Percentiles rank a stretch among this genome's conserved stretches.
phyloP scores from a whole-genome alignment of 352 stramenopile genomes.

The Detonula confervacea region DNA sequence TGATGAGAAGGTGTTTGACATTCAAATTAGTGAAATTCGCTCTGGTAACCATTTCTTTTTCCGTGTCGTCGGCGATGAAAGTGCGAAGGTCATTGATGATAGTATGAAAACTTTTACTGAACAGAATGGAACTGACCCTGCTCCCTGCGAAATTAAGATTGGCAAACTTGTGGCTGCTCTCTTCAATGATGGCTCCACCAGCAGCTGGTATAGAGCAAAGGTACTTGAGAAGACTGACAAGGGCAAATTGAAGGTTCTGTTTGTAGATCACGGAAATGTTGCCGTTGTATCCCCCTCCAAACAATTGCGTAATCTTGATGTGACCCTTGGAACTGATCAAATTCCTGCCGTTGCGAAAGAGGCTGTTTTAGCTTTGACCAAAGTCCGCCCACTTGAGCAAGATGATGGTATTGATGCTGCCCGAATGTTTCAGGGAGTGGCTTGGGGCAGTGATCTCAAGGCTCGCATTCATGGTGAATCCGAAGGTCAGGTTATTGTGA shows the following conservation, averaged over 20 bases:
- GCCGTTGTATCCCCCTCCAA: slow-evolving; percentile 86
- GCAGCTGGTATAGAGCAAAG: slow-evolving; percentile 93
- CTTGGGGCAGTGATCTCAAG: slow-evolving; percentile 92
- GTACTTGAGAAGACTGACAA: slow-evolving; percentile 78
- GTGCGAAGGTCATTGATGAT: slow-evolving; percentile 90
- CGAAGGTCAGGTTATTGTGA: slow-evolving; percentile 63
- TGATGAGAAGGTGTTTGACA: slow-evolving; percentile 54
- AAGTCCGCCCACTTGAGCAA: slow-evolving; percentile 85
- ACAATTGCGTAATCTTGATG: slow-evolving; percentile 91
- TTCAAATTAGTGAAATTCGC: slow-evolving; percentile 94
- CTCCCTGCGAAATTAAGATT: slow-evolving; percentile 90
- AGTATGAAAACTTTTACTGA: slow-evolving; percentile 93
- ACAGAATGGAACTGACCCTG: slow-evolving; percentile 89
- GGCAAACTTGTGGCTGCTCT: slow-evolving; percentile 92
- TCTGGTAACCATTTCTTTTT: slow-evolving; percentile 94
- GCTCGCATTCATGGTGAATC: slow-evolving; percentile 77
- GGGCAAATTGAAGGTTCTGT: slow-evolving; percentile 87
- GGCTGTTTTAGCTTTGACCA: slow-evolving; percentile 68
- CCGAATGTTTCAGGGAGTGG: slow-evolving; percentile 89
- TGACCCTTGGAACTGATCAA: slow-evolving; percentile 86
- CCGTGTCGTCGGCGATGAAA: slow-evolving; percentile 90
- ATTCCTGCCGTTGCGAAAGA: slow-evolving; percentile 88
- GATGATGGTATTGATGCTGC: slow-evolving; percentile 93
- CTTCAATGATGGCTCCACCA: slow-evolving; percentile 93
- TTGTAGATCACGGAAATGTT: slow-evolving; percentile 96